Conservation (phyloP, 805 yeast species). For the Zygosaccharomyces kombuchaensis region DNA sequence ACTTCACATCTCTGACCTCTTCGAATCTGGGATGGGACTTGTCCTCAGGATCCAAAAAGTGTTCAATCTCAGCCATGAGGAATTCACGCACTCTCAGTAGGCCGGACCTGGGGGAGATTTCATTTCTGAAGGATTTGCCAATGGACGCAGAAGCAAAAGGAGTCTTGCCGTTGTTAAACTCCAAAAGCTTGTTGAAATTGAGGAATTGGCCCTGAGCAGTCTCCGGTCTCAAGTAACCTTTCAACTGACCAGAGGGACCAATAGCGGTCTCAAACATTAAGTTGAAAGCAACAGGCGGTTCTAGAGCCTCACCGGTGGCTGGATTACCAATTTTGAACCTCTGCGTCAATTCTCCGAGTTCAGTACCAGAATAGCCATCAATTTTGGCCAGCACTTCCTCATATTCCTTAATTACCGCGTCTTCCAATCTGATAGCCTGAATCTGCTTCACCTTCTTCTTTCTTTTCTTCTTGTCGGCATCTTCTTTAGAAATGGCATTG, state of each 20-base stretch:
- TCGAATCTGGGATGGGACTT: slow-evolving; percentile 78
- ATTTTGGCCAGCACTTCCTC: slow-evolving; percentile 86
- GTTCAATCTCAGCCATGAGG: slow-evolving; percentile 99
- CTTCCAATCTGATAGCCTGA: slow-evolving; percentile 82
- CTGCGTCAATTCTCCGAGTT: slow-evolving; percentile 82
- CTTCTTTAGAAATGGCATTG: slow-evolving; percentile 57
- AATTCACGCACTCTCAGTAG: slow-evolving; percentile 96
- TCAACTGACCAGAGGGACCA: slow-evolving; percentile 96
- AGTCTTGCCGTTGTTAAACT: slow-evolving; percentile 92
- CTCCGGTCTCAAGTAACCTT: slow-evolving; percentile 96
- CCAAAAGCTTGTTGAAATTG: slow-evolving; percentile 89
- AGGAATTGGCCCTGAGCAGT: slow-evolving; percentile 99
- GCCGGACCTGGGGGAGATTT: slow-evolving; percentile 98
- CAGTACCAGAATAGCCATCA: slow-evolving; percentile 91
- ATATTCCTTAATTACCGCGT: slow-evolving; percentile 70
- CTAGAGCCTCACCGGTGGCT: slow-evolving; percentile 77
- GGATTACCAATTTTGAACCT: slow-evolving; percentile 88
- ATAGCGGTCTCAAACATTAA: slow-evolving; percentile 99
- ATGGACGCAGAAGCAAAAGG: slow-evolving; percentile 99
- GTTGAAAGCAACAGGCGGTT: slow-evolving; percentile 91
- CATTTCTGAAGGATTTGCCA: slow-evolving; percentile 98
- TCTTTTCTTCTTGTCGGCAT: slow-evolving; percentile 84
- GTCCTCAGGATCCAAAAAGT: slow-evolving; percentile 89
- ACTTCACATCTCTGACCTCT: slow-evolving; percentile 66
- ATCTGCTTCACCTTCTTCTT: slow-evolving; percentile 96